Evolutionary conservation across 768 basidiomycete genomes (phyloP).

Genomic region (Suillus subluteus): DNA sequence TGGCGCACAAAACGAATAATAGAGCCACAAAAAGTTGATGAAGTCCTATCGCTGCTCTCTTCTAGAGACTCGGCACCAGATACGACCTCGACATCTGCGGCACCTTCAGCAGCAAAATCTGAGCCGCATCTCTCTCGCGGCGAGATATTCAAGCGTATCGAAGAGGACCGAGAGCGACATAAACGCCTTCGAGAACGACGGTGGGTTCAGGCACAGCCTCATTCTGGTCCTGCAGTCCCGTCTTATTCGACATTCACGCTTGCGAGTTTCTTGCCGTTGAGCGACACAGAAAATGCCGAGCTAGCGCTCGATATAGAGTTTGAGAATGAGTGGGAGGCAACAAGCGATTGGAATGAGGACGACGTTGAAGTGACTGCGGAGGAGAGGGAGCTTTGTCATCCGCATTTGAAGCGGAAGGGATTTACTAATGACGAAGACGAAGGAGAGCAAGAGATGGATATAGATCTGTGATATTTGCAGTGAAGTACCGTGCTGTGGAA

Average conservation of each 20-base stretch:
- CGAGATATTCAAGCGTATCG: conserved; percentile 86
- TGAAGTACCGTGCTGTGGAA: not conserved
- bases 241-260: conserved; percentile 22
- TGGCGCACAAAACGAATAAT: conserved; percentile 87
- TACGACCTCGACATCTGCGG: conserved; percentile 20
- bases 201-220: conserved; percentile 84
- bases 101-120: conserved; percentile 27
- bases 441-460: conserved; percentile 42
- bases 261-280: conserved; percentile 30
- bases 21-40: conserved; percentile 77
- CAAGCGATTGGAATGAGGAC: conserved; percentile 90
- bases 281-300: conserved; percentile 53
- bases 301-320: conserved; percentile 79
- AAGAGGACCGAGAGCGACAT: conserved; percentile 91
- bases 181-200: conserved; percentile 89
- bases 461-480: conserved; percentile 28
- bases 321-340: conserved; percentile 89
- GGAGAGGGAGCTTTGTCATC: conserved; percentile 74
- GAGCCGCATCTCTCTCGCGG: conserved; percentile 49
- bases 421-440: conserved; percentile 39
- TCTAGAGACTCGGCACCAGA: conserved; percentile 41
- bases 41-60: conserved; percentile 60
- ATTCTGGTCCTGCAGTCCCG: conserved; percentile 24
- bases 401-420: conserved; percentile 30
- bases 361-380: conserved; percentile 77